Percentiles rank a stretch among this genome's conserved stretches.
Conservation (phyloP, 2,329 filamentous ascomycete genomes). For the Emmonsiellopsis sp. region DNA sequence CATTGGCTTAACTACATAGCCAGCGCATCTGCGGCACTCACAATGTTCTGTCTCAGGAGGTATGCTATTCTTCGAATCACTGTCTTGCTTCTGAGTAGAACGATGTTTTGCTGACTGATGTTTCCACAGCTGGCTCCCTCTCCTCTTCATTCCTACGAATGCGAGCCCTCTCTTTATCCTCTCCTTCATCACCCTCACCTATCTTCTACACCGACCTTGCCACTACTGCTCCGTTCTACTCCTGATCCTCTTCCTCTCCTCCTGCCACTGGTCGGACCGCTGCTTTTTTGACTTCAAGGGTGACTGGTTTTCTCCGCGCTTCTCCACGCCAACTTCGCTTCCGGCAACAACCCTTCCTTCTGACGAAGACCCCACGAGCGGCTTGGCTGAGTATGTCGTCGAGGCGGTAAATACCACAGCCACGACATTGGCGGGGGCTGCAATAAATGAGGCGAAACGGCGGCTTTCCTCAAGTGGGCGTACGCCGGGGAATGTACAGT, state of each 20-base stretch:
- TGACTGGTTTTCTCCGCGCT: constrained; percentile 87
- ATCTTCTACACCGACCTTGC: constrained; percentile 92
- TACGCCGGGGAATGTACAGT: constrained; percentile 30
- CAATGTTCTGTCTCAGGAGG: constrained; percentile 58
- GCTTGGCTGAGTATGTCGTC: constrained; percentile 28
- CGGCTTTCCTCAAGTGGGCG: constrained; percentile 21
- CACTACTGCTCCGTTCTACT: constrained; percentile 96
- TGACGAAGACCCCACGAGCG: constrained; percentile 14
- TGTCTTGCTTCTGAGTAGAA: not conserved
- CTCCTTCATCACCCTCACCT: constrained; percentile 84
- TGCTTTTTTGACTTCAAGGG: constrained; percentile 88
- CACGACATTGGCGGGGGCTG: constrained; percentile 56
- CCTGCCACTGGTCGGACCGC: constrained; percentile 78
- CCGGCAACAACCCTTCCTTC: constrained; percentile 1
- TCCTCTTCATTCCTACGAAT: constrained; percentile 81
- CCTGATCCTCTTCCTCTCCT: constrained; percentile 85
- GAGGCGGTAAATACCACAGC: constrained; percentile 59
- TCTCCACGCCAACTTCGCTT: constrained; percentile 27
- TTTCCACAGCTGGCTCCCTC: constrained; percentile 62
- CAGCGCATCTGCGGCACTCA: not conserved
- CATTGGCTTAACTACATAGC: not conserved
- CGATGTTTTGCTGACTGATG: constrained; percentile 5
- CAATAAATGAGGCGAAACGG: constrained; percentile 50
- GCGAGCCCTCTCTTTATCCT: constrained; percentile 78
- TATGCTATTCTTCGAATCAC: constrained; percentile 16